Percentiles rank a stretch among this genome's conserved stretches.
phyloP scores from a whole-genome alignment of 2,329 filamentous ascomycete species.

The Diaporthe eres region DNA sequence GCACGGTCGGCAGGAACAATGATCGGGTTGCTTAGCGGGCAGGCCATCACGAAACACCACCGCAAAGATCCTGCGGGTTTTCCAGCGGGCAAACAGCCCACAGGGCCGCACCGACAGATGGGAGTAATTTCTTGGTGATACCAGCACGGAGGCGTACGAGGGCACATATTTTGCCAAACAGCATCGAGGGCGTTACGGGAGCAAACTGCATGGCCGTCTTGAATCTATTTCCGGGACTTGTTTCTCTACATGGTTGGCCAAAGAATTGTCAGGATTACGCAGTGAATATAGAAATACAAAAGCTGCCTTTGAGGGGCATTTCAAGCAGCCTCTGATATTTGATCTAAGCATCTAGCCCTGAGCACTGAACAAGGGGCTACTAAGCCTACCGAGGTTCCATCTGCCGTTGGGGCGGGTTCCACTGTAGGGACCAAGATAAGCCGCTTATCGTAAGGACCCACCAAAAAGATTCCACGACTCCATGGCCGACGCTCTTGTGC shows the following conservation, averaged over 20 bases:
- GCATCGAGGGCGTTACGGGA: conserved; percentile 39
- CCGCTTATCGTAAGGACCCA: conserved; percentile 27
- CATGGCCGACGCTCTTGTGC: neutral
- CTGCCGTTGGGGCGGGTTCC: no score
- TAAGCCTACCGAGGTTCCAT: neutral
- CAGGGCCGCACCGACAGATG: neutral
- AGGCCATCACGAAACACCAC: neutral
- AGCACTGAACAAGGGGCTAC: neutral
- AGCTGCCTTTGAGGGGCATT: neutral
- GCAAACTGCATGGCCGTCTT: conserved; percentile 29
- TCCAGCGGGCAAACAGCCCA: neutral
- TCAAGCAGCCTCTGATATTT: neutral
- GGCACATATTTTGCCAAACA: conserved; percentile 5
- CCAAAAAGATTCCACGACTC: conserved; percentile 33
- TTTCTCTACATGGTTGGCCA: neutral
- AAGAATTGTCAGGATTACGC: neutral
- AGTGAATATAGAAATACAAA: neutral
- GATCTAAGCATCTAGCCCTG: neutral
- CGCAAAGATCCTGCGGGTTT: neutral
- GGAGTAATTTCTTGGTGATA: neutral
- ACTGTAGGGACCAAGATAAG: neutral
- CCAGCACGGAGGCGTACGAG: neutral
- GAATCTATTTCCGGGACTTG: conserved; percentile 17
- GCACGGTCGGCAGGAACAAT: conserved; percentile 63
- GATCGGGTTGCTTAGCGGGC: conserved; percentile 49